Evolutionary conservation across 495 filamentous ascomycete species (phyloP).

Genomic region (Neurospora cerealis): DNA sequence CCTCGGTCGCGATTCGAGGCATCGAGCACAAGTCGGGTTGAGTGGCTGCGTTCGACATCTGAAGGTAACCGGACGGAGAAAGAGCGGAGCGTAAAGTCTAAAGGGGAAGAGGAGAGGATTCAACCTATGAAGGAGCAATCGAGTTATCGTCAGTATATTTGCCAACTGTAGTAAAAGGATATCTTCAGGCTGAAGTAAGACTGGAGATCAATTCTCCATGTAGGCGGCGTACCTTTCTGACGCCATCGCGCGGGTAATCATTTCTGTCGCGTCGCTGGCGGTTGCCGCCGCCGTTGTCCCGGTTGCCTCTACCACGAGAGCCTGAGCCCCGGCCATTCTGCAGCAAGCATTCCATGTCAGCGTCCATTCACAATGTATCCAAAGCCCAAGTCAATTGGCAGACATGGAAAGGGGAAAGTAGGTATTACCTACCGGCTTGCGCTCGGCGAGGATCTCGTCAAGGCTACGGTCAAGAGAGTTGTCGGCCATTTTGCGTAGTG

Average conservation of each 20-base stretch:
- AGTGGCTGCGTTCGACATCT: slow-evolving; percentile 20
- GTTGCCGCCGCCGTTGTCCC: slow-evolving; percentile 24
- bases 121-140: slow-evolving; percentile 18
- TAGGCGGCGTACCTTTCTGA: slow-evolving; percentile 59
- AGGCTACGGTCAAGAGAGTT: slow-evolving; percentile 60
- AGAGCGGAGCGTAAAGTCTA: slow-evolving; percentile 6
- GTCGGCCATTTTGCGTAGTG: neutral
- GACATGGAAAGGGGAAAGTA: neutral
- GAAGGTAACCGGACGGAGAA: slow-evolving; percentile 12
- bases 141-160: neutral
- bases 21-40: slow-evolving; percentile 20
- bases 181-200: neutral
- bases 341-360: slow-evolving; percentile 1
- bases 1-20: slow-evolving; percentile 21
- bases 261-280: slow-evolving; percentile 47
- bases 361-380: neutral
- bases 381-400: neutral
- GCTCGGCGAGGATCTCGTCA: slow-evolving; percentile 77
- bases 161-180: neutral
- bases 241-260: slow-evolving; percentile 60
- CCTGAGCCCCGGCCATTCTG: slow-evolving; percentile 11
- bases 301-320: slow-evolving; percentile 12
- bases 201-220: neutral
- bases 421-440: slow-evolving; percentile 43
- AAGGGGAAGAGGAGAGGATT: slow-evolving; percentile 21